Evolutionary conservation across 2,329 filamentous ascomycete species (phyloP), one percentile per base, ranked within the genome.

Genomic region (Neonectria neomacrospora): DNA sequence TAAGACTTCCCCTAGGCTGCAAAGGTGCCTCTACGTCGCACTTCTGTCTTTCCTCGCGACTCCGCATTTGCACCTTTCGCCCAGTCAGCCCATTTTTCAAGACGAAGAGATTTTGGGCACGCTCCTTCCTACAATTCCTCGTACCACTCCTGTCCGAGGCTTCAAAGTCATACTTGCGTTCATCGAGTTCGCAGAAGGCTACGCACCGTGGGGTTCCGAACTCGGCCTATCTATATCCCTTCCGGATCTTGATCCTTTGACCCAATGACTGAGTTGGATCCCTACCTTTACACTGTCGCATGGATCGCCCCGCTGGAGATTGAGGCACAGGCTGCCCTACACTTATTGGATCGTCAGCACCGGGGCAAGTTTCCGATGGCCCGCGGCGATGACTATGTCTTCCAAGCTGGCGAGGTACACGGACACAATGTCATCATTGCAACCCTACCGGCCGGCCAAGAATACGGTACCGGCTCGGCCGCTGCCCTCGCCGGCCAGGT

Each of bases 221-320:
- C 22, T 28, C 22, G 14, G 42, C 42, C 12, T n/a, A 3, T 9
- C 16, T 12, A 26, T 7, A n/a, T n/a, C 26, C 22, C 22, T 26
- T 22, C 12, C 22, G 42, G 42, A n/a, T 28, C 22, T 26, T 28
- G 22, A 45, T 45, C 14, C 7, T 45, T 26, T 45, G 42, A 14
- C 42, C 26, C 22, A 63, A 68, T 66, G 59, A 5, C 23, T 11
- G 39, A 61, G 37, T 42, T 73, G 0, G 56, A 72, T 20, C 69
- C 66, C 1, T 8, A 10, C 1, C 3, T 50, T 5, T 80, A 81
- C 30, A 74, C 71, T 0, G 70, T 81, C 1, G 76, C 70, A 58
- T 80, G 77, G 78, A 74, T 81, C 26, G 76, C 78, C 0, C 78
- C 77, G 1, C 71, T 80, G 0, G 69, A 75, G 22, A 78, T 81